A percentile compares a stretch with the other conserved stretches of the same genome.
Conservation (phyloP, 129 eudicot genomes). For the carrot (Daucus carota) region DNA sequence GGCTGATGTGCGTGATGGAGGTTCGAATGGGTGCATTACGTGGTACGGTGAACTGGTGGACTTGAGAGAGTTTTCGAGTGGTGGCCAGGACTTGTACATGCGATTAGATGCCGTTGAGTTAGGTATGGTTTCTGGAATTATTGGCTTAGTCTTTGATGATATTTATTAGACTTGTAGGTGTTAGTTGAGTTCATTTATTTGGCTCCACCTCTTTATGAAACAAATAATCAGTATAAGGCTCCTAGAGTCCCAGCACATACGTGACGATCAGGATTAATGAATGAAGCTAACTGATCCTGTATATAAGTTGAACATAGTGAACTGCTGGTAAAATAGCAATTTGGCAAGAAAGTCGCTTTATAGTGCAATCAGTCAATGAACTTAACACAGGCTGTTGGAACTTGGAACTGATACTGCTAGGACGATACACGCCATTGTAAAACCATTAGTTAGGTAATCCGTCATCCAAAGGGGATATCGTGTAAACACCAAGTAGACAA, state of each 20-base stretch:
- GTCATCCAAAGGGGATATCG: too few relatives aligned
- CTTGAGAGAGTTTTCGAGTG: slow-evolving; percentile 25
- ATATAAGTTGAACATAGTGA: too few relatives aligned
- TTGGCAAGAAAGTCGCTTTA: neutral
- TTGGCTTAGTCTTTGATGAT: neutral
- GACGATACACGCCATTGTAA: too few relatives aligned
- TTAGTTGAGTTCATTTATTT: neutral
- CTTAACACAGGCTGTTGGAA: neutral
- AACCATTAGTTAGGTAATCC: too few relatives aligned
- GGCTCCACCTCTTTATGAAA: neutral
- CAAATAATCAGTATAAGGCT: too few relatives aligned
- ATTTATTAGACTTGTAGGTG: neutral
- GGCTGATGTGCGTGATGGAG: slow-evolving; percentile 10
- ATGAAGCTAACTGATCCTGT: too few relatives aligned
- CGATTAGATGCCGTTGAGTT: slow-evolving; percentile 43
- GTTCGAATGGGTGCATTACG: slow-evolving; percentile 33
- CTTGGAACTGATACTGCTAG: too few relatives aligned
- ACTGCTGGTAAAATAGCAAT: neutral
- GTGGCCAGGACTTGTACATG: slow-evolving; percentile 44
- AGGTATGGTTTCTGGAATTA: slow-evolving; percentile 27
- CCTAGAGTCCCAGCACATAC: too few relatives aligned
- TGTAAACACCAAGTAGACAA: too few relatives aligned
- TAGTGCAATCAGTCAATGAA: too few relatives aligned
- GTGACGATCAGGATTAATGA: too few relatives aligned
- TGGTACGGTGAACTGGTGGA: slow-evolving; percentile 42